Evolutionary conservation across 2,329 filamentous ascomycete species (phyloP), one percentile per base, ranked within the genome.

Genomic region (Pseudofabraea citricarpa): DNA sequence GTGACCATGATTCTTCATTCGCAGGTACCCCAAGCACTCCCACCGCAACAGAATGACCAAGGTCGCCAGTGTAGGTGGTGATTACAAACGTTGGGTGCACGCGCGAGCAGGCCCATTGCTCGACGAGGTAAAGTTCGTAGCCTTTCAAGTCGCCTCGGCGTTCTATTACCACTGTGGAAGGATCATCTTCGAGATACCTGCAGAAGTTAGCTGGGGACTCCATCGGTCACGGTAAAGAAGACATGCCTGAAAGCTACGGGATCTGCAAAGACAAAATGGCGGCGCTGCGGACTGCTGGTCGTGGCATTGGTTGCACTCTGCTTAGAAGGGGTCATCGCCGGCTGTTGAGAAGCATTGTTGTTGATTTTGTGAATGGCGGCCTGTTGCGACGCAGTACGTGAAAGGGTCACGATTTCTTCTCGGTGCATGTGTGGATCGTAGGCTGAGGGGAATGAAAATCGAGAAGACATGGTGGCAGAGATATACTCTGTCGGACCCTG

Each of bases 51-150:
- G 74, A 78, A 62, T 95, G 86, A 24, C 81, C 81, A 24, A 80
- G 74, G 56, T 96, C 90, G 43, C 91, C 93, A 0, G 91, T 97
- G 60, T 93, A 96, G 3, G 90, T 95, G 32, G 86, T 87, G 52
- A 97, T 94, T 39, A 95, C 79, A 51, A 95, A 87, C 13, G 91
- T 96, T 1, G 91, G 91, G 49, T 94, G 89, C 44, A 82, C 77
- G 41, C 93, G 81, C 10, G 91, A 96, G 65, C 90, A 96, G 5
- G 89, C 89, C 93, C 93, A 98, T 72, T 98, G 93, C 64, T 97
- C 93, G 52, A 97, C 89, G 13, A 97, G 69, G 64, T 97, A 97
- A 49, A 91, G 74, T 64, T 97, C 90, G 66, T 96, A 97, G 52
- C 91, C 91, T 48, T 78, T 70, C 5, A 98, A 74, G 39, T 77